These are phyloP conservation scores for Hanseniaspora lindneri DNA, from an alignment of 805 yeast genomes.

Conservation along the genomic window DNA sequence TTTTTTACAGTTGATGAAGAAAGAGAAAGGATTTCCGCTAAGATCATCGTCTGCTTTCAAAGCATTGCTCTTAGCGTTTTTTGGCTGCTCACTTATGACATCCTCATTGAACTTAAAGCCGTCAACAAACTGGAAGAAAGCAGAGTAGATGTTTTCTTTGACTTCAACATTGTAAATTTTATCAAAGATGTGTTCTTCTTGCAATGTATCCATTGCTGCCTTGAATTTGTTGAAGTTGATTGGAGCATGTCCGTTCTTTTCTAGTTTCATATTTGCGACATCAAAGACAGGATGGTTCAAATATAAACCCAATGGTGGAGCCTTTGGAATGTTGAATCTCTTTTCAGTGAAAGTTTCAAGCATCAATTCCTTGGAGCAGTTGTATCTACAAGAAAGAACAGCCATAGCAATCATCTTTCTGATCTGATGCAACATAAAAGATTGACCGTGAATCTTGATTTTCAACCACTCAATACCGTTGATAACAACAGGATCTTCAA, in stretches of 20 bases:
- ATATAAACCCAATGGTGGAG: conserved; percentile 87
- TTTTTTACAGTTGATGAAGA: conserved; percentile 12
- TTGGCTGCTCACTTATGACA: conserved; percentile 13
- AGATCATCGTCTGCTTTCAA: conserved; percentile 28
- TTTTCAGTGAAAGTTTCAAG: conserved; percentile 60
- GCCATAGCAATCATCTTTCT: conserved; percentile 98
- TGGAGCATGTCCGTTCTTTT: conserved; percentile 64
- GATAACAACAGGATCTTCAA: conserved; percentile 80
- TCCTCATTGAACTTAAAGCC: conserved; percentile 37
- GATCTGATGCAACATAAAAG: conserved; percentile 95
- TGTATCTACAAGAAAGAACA: conserved; percentile 69
- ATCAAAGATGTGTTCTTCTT: conserved; percentile 78
- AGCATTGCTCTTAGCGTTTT: conserved; percentile 39
- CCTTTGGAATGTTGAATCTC: conserved; percentile 86
- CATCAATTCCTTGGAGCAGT: conserved; percentile 69
- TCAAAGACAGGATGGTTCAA: conserved; percentile 88
- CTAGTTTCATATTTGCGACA: conserved; percentile 60
- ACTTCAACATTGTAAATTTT: conserved; percentile 85
- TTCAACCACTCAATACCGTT: conserved; percentile 94
- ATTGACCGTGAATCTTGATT: conserved; percentile 92
- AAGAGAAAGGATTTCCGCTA: conserved; percentile 19
- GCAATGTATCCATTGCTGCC: conserved; percentile 69
- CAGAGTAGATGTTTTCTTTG: conserved; percentile 75
- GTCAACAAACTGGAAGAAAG: conserved; percentile 85
- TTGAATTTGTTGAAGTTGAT: conserved; percentile 57